These are phyloP conservation scores for Naganishia sp. DNA, from an alignment of 1,284 basidiomycete species.

Conservation along the genomic window DNA sequence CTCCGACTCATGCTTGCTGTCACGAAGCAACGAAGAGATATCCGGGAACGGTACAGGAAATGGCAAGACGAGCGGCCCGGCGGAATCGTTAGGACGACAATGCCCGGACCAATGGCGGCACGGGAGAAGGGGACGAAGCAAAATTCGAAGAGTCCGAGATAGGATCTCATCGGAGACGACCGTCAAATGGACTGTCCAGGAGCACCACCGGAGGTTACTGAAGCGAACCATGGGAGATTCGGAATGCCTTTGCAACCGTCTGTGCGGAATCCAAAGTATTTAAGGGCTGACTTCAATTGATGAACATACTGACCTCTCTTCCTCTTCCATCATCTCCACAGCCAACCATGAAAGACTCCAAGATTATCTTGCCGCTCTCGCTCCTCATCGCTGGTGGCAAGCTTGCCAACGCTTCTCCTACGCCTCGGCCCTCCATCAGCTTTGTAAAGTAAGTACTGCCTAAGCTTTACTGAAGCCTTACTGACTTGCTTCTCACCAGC, in stretches of 20 bases:
- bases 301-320: not conserved
- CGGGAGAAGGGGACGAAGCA: too few species aligned
- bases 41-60: too few species aligned
- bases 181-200: too few species aligned
- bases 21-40: too few species aligned
- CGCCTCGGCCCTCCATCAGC: constrained; percentile 22
- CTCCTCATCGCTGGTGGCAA: constrained; percentile 11
- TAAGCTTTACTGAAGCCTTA: not conserved
- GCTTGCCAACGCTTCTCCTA: constrained; percentile 14
- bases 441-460: constrained; percentile 16
- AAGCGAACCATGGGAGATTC: not conserved
- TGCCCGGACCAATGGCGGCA: too few species aligned
- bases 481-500: constrained; percentile 4
- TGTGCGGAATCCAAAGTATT: not conserved
- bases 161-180: too few species aligned
- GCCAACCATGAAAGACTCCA: constrained; percentile 27
- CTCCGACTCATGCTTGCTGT: too few species aligned
- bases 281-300: not conserved
- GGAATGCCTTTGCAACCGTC: not conserved
- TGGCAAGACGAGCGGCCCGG: too few species aligned
- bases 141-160: too few species aligned
- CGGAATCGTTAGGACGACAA: too few species aligned
- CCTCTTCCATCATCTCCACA: not conserved
- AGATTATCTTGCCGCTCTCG: constrained; percentile 10
- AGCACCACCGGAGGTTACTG: too few species aligned